Evolutionary conservation across 352 stramenopile genomes (phyloP), one percentile per base, ranked within the genome.

Genomic region (Albugo laibachii): DNA sequence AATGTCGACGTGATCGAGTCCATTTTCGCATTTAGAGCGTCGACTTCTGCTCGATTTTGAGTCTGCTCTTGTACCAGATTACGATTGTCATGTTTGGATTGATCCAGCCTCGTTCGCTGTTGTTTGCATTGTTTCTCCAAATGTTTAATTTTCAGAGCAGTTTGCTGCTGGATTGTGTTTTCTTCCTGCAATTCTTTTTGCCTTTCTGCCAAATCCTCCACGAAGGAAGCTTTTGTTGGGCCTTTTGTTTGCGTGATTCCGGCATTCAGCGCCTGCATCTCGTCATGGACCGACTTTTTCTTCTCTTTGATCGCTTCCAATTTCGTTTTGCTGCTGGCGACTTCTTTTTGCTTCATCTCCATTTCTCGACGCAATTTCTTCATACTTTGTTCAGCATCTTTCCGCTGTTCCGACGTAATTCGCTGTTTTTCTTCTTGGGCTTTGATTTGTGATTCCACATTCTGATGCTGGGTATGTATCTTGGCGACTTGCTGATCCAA

Each of bases 71-170:
- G 64, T 31, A 84, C 67, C 45, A 92, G 58, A 37, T 62, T 76
- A 44, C 64, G 64, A 49, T 87, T 92, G 52, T 84, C 83, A 35
- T 58, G 69, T 50, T 74, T 75, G 8, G 73, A 81, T 41, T 85
- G 61, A 31, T 83, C 59, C 15, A 87, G 65, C 19, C 83, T 62
- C 11, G 47, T 59, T n/a, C 68, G 69, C 57, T 87, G 87, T 36
- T 80, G 59, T 47, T 77, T 72, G 41, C 88, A 76, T 21, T 56
- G 84, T 48, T 95, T 92, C 38, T 79, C 72, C 50, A 95, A 66
- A 56, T 97, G 89, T 48, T 94, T 87, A 36, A 97, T 76, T 54
- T 95, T 94, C 58, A 97, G 78, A 41, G 93, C 80, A 20, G 92
- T 83, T 59, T 97, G 86, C 53, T 95, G 84, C 16, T 85, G 64